Evolutionary conservation across 257 asterid genomes (phyloP).

Genomic region (Ballota nigra): DNA sequence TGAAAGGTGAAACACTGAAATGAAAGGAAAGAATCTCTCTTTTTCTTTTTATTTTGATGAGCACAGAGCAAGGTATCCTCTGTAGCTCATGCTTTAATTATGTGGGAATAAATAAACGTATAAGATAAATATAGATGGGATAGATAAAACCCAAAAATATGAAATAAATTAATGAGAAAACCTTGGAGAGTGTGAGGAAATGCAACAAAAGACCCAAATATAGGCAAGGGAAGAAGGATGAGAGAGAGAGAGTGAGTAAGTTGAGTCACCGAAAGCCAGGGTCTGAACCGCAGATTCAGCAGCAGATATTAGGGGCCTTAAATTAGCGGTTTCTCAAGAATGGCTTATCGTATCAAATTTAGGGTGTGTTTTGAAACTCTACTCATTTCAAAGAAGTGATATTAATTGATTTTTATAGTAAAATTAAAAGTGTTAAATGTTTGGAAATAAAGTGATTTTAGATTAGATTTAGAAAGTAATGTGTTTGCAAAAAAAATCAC

Average conservation of each 20-base stretch:
- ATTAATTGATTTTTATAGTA: too few species aligned
- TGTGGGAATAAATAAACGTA: too few species aligned
- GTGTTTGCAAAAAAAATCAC: too few species aligned
- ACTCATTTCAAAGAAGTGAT: too few species aligned
- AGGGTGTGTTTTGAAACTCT: too few species aligned
- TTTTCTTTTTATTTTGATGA: not conserved
- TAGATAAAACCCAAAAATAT: not conserved
- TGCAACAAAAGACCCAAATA: constrained; percentile 2
- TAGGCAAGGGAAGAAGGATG: constrained; percentile 9
- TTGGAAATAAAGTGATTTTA: too few species aligned
- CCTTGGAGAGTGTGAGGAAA: not conserved
- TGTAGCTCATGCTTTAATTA: not conserved
- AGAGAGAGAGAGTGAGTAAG: constrained; percentile 15
- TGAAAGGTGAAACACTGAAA: constrained; percentile 34
- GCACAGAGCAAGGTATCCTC: constrained; percentile 51
- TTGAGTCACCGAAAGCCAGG: too few species aligned
- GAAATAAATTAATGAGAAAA: not conserved
- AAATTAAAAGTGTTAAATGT: too few species aligned
- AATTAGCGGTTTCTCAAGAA: not conserved
- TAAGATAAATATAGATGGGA: too few species aligned
- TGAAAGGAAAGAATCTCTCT: constrained; percentile 18
- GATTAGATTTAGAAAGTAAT: too few species aligned
- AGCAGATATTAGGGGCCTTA: not conserved
- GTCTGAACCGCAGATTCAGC: too few species aligned
- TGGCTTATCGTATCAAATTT: not conserved